These are phyloP conservation scores for Solanum dulcamara DNA, from an alignment of 257 asterid genomes.

Conservation along the genomic window DNA sequence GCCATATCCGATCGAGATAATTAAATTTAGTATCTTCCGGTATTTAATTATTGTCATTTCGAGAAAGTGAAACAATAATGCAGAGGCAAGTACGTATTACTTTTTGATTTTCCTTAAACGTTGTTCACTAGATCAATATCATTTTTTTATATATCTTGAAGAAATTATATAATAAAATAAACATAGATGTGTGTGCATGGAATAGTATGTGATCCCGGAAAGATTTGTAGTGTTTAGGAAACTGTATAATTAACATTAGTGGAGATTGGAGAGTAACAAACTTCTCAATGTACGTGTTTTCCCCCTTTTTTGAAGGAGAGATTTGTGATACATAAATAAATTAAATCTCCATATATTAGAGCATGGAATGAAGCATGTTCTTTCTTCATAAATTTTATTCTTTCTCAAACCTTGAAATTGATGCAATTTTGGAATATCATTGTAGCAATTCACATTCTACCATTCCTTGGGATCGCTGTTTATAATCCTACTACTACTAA, in stretches of 20 bases:
- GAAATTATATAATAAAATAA: not conserved
- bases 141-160: not conserved
- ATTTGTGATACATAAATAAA: not conserved
- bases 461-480: not conserved
- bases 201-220: not conserved
- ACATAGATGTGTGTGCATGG: not conserved
- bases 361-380: not conserved
- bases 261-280: not conserved
- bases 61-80: not conserved
- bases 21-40: not conserved
- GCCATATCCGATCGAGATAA: not conserved
- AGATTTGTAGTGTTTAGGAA: not conserved
- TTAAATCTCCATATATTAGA: not conserved
- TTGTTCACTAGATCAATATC: not conserved
- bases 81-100: not conserved
- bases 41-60: not conserved
- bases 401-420: not conserved
- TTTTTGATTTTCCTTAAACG: not conserved
- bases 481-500: not conserved
- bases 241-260: not conserved
- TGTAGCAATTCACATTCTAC: not conserved
- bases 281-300: not conserved
- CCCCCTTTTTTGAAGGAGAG: not conserved
- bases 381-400: not conserved
- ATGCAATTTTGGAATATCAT: not conserved